Conservation (phyloP, 108 stramenopile genomes). For the Nitzschia sp. region DNA sequence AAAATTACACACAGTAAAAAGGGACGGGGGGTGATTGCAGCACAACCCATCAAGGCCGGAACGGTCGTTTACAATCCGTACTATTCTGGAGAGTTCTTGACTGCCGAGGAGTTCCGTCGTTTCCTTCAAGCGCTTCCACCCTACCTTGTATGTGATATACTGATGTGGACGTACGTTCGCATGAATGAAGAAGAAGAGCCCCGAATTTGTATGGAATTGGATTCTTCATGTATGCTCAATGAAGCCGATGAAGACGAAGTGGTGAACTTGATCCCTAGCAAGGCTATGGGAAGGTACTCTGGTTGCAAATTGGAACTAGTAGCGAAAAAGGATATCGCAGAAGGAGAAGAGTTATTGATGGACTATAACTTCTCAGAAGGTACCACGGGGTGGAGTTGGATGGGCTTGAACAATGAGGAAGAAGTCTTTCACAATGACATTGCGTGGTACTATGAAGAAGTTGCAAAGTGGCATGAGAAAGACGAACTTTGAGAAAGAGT, state of each 20-base stretch:
- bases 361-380: constrained; percentile 22
- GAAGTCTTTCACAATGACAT: too few species aligned
- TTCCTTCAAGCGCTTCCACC: background rate
- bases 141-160: constrained; percentile 3
- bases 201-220: constrained; percentile 17
- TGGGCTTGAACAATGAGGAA: background rate
- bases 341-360: constrained; percentile 17
- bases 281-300: background rate
- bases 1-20: background rate
- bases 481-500: too few species aligned
- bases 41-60: background rate
- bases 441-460: too few species aligned
- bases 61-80: background rate
- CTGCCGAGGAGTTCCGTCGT: background rate
- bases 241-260: constrained; percentile 1
- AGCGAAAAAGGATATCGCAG: constrained; percentile 22
- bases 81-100: background rate
- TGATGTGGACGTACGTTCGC: background rate
- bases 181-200: background rate
- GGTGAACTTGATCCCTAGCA: background rate
- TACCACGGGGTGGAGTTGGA: background rate
- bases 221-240: constrained; percentile 22
- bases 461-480: too few species aligned
- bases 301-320: constrained; percentile 16
- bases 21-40: background rate